A percentile compares a stretch with the other conserved stretches of the same genome.
These are phyloP conservation scores for Annulohypoxylon nitens DNA, from an alignment of 495 filamentous ascomycete species.

Conservation along the genomic window DNA sequence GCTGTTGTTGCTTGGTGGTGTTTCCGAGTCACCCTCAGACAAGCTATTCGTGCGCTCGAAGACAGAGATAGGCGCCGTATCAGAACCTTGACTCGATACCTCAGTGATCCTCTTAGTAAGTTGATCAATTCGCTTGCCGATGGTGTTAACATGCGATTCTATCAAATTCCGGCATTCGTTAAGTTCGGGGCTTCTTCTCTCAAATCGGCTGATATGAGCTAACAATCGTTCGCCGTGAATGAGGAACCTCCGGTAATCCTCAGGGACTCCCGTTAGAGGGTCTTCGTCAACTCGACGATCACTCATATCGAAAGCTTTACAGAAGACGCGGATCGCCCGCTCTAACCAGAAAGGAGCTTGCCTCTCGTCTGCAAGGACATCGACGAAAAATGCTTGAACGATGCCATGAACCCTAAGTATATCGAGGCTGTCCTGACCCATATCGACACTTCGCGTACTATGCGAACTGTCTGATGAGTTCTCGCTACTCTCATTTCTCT, in stretches of 20 bases:
- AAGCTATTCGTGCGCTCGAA: slow-evolving; percentile 79
- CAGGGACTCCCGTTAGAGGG: slow-evolving; percentile 70
- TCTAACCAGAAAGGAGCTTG: slow-evolving; percentile 74
- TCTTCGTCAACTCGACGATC: slow-evolving; percentile 68
- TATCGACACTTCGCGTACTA: slow-evolving; percentile 59
- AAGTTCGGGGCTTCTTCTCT: slow-evolving; percentile 56
- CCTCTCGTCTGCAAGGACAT: slow-evolving; percentile 70
- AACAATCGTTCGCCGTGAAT: slow-evolving; percentile 74
- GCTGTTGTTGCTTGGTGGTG: slow-evolving; percentile 55
- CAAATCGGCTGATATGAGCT: slow-evolving; percentile 61
- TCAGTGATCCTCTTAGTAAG: slow-evolving; percentile 64
- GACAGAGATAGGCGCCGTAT: slow-evolving; percentile 70
- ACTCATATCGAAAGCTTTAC: slow-evolving; percentile 72
- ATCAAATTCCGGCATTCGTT: slow-evolving; percentile 60
- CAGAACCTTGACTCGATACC: slow-evolving; percentile 56
- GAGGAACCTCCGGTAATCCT: slow-evolving; percentile 78
- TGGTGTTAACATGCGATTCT: slow-evolving; percentile 61
- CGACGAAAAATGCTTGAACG: slow-evolving; percentile 82
- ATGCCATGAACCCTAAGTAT: slow-evolving; percentile 82
- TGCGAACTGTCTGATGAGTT: slow-evolving; percentile 56
- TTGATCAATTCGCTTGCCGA: slow-evolving; percentile 70
- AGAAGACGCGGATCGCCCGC: slow-evolving; percentile 70
- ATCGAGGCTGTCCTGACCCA: slow-evolving; percentile 69
- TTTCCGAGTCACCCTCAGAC: slow-evolving; percentile 63
- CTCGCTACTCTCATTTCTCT: slow-evolving; percentile 69